These are phyloP conservation scores for Myriosclerotinia duriaeana DNA, from an alignment of 2,329 filamentous ascomycete genomes.

Conservation along the genomic window DNA sequence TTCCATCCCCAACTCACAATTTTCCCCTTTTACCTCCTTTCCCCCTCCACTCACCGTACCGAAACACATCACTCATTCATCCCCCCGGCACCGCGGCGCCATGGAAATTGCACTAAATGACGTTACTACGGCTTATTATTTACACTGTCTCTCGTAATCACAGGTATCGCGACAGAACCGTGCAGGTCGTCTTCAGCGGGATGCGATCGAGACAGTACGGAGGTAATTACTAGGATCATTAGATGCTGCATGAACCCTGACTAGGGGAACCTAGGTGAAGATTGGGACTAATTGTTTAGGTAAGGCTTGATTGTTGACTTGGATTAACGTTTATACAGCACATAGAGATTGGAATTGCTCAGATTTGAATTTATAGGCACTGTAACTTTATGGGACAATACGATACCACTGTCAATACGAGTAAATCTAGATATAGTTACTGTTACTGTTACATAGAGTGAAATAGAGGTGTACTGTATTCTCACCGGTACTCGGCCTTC, in stretches of 20 bases:
- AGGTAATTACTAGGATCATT: constrained; percentile 5
- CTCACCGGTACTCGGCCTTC: constrained; percentile 4
- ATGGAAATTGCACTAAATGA: constrained; percentile 21
- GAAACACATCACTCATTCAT: constrained; percentile 4
- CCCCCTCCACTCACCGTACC: constrained; percentile 1
- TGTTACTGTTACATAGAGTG: neutral
- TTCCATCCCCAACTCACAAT: neutral
- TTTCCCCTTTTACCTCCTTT: neutral
- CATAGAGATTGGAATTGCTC: neutral
- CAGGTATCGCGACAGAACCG: constrained; percentile 11
- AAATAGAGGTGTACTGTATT: neutral
- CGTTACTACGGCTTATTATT: constrained; percentile 15
- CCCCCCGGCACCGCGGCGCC: constrained; percentile 19
- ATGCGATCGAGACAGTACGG: constrained; percentile 9
- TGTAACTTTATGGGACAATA: neutral
- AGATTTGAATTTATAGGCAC: neutral
- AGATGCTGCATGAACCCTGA: constrained; percentile 18
- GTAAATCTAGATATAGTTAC: neutral
- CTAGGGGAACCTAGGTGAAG: constrained; percentile 14
- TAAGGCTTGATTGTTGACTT: constrained; percentile 20
- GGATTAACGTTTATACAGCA: neutral
- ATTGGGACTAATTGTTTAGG: constrained; percentile 15
- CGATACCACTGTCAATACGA: neutral
- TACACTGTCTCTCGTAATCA: constrained; percentile 4
- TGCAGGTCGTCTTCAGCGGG: constrained; percentile 20